Conservation (phyloP, 2,329 filamentous ascomycete genomes). For the Verticillium dahliae region DNA sequence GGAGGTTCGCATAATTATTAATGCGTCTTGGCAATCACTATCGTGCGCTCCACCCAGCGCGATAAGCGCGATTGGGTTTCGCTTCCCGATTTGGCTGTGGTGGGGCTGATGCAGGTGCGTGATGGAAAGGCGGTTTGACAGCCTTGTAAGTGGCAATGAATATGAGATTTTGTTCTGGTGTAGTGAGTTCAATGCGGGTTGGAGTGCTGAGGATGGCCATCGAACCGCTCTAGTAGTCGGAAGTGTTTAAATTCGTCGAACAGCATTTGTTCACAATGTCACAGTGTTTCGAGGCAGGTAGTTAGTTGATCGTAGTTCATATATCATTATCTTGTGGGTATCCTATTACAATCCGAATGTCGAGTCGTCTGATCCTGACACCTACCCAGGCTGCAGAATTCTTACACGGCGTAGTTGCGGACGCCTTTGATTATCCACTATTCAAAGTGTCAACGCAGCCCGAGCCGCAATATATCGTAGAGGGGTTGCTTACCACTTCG, state of each 20-base stretch:
- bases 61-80: neutral
- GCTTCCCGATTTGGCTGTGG: neutral
- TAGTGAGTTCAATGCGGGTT: too few relatives aligned
- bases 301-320: neutral
- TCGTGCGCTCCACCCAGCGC: neutral
- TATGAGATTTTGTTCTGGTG: too few relatives aligned
- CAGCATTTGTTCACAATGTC: too few relatives aligned
- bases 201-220: too few relatives aligned
- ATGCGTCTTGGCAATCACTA: neutral
- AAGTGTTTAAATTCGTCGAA: too few relatives aligned
- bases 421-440: constrained; percentile 61
- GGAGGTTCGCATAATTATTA: constrained; percentile 1
- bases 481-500: constrained; percentile 53
- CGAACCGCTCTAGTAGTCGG: too few relatives aligned
- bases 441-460: neutral
- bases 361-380: neutral
- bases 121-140: too few relatives aligned
- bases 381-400: neutral
- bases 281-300: too few relatives aligned
- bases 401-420: constrained; percentile 30
- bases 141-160: too few relatives aligned
- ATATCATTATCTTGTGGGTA: neutral
- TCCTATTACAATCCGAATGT: neutral
- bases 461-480: neutral
- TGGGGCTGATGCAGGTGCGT: neutral